Evolutionary conservation across 805 yeast genomes (phyloP).

Genomic region (Starmerella roubikii): DNA sequence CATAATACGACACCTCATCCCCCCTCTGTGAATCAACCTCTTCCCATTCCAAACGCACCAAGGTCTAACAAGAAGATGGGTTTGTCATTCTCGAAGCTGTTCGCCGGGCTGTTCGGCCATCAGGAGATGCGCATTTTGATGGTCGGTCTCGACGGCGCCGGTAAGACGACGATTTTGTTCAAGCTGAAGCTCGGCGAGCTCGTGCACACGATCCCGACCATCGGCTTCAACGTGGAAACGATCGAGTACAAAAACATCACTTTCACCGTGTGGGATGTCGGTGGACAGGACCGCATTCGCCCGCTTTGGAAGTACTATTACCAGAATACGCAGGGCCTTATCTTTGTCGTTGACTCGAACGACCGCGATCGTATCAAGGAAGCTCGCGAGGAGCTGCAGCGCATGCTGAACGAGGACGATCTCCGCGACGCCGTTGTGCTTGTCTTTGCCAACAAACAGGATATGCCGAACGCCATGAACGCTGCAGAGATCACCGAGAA

Average conservation of each 20-base stretch:
- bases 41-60: constrained; percentile 9
- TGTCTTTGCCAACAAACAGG: constrained; percentile 97
- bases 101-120: constrained; percentile 91
- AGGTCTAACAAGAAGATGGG: constrained; percentile 73
- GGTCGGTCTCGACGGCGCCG: constrained; percentile 98
- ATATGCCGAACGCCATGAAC: constrained; percentile 97
- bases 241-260: constrained; percentile 95
- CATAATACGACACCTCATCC: constrained; percentile 16
- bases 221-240: constrained; percentile 95
- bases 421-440: constrained; percentile 89
- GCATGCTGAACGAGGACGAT: constrained; percentile 97
- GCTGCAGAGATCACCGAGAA: constrained; percentile 97
- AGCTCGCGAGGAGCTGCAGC: constrained; percentile 96
- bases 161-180: constrained; percentile 93
- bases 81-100: constrained; percentile 83
- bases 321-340: constrained; percentile 97
- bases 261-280: constrained; percentile 97
- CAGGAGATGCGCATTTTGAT: constrained; percentile 95
- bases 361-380: constrained; percentile 96
- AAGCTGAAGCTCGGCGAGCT: constrained; percentile 92
- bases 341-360: constrained; percentile 93
- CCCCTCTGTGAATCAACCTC: constrained; percentile 2
- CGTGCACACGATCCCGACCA: constrained; percentile 91
- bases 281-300: constrained; percentile 99
- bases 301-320: constrained; percentile 98